Evolutionary conservation across 2,329 filamentous ascomycete genomes (phyloP), one percentile per base, ranked within the genome.

Genomic region (Arthroderma sp.): DNA sequence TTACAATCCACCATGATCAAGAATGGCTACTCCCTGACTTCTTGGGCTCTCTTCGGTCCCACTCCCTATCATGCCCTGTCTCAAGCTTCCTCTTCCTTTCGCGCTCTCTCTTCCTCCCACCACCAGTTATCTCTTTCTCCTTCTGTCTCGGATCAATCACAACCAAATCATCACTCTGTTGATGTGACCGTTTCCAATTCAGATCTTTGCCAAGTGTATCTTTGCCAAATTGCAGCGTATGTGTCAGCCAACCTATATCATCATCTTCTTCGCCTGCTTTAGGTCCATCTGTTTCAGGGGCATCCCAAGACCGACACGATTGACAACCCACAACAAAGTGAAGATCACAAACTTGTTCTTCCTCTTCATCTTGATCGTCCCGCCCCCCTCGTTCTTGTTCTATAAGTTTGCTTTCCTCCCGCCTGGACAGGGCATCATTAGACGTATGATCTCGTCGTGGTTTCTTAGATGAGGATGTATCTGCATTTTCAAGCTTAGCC

Each of bases 271-370:
- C 75, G 4, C 69, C 68, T 25, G 28, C 23, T n/a, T 33, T 39
- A 31, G 51, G 4, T 9, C 21, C 25, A 11, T 56, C 62, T 5
- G 59, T 51, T 4, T 63, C 57, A 7, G 65, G 61, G 51, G 84
- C 79, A 66, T 94, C 87, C 89, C 91, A 95, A 0, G 85, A 81
- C 59, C 82, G 83, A 70, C 93, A 97, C 47, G 89, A 95, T 68
- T 95, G 89, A 70, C 93, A 98, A 65, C 94, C 88, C 53, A 87
- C 87, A 61, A 98, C 94, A 71, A 97, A 98, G 70, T 98, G 93
- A 37, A 98, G 74, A 69, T 97, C 93, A 67, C 93, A 98, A 2
- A 94, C 77, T 54, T 79, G 79, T 2, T 83, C 84, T 68, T 94
- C 88, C 39, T 86, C 82, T 19, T 58, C 58, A 21, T 60, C 56